Conservation (phyloP, 345 rosid genomes). For the Eucalyptus regnans region DNA sequence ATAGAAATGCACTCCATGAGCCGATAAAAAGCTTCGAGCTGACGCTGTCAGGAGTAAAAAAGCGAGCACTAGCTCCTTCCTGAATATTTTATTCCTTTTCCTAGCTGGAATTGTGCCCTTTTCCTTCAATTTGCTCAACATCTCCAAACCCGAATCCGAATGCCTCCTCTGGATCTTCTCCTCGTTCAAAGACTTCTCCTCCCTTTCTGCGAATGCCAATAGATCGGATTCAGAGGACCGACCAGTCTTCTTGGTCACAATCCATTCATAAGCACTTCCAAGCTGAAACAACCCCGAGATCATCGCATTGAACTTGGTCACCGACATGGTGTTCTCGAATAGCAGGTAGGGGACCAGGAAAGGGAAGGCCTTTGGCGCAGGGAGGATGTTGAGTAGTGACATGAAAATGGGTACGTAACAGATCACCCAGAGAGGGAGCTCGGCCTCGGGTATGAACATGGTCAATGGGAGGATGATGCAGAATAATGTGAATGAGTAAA, state of each 20-base stretch:
- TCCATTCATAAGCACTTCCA: conserved; percentile 87
- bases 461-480: conserved; percentile 88
- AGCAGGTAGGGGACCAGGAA: conserved; percentile 82
- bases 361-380: conserved; percentile 79
- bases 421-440: conserved; percentile 78
- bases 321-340: conserved; percentile 91
- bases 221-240: conserved; percentile 79
- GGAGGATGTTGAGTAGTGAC: conserved; percentile 78
- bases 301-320: conserved; percentile 94
- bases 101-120: conserved; percentile 17
- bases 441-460: conserved; percentile 87
- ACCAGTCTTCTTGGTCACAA: conserved; percentile 83
- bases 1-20: conserved; percentile 90
- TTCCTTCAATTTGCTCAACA: conserved; percentile 47
- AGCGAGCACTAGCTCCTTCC: conserved; percentile 78
- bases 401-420: conserved; percentile 75
- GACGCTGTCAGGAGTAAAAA: conserved; percentile 76
- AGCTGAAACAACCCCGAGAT: conserved; percentile 84
- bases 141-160: conserved; percentile 62
- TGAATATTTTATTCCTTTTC: conserved; percentile 56
- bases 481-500: conserved; percentile 87
- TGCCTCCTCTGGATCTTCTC: conserved; percentile 58
- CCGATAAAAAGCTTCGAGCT: conserved; percentile 68
- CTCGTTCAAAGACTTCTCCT: conserved; percentile 27
- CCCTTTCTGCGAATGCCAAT: conserved; percentile 63